Base-by-base conservation (phyloP, 202 grass and related monocot genomes). In the Zoysia matrella region DNA sequence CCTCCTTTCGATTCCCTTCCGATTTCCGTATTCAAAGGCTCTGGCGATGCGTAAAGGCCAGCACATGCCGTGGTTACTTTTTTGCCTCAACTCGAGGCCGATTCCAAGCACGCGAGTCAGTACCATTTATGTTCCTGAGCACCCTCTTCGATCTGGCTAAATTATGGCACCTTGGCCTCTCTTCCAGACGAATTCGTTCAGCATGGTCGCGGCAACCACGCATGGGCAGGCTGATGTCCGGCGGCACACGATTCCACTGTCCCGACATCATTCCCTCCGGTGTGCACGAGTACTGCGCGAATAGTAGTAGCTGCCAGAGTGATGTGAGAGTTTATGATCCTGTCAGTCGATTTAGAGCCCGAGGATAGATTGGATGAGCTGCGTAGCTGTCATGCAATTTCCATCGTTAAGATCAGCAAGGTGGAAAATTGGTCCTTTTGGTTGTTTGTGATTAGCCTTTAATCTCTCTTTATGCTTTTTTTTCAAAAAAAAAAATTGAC, bases 31-130 rank as follows among this genome's bases (percentile, higher is more conserved):
- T 57, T 66, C 41, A 62, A 86, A 54, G 47, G 11, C 53, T 72
- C 73, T 77, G 79, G 50, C 51, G 36, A 65, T 5, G 50, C 58
- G 5, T 83, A 82, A 87, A 83, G 60, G 60, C 60, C 57, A 7
- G 61, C 85, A 83, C 80, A 67, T 83, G 85, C 67, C 30, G 30
- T 11, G 65, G 48, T 54, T 82, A 11, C 8, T 36, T 41, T 49
- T 52, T 65, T 51, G 47, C 13, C 49, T 77, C 8, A 39, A 47
- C 51, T 46, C 46, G 4, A 16, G 13, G 9, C 9, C 60, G 60
- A 51, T 7, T 14, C 12, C 47, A 52, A 47, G 11, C 75, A 52
- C 50, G 10, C 3, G 47, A 51, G 46, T 15, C 60, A 77, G 60
- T 51, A 11, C 47, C 61, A 66, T 65, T 77, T 12, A 78, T 78